These are phyloP conservation scores for Kurtzmaniella quercitrusa DNA, from an alignment of 1,139 yeast species.

Conservation along the genomic window DNA sequence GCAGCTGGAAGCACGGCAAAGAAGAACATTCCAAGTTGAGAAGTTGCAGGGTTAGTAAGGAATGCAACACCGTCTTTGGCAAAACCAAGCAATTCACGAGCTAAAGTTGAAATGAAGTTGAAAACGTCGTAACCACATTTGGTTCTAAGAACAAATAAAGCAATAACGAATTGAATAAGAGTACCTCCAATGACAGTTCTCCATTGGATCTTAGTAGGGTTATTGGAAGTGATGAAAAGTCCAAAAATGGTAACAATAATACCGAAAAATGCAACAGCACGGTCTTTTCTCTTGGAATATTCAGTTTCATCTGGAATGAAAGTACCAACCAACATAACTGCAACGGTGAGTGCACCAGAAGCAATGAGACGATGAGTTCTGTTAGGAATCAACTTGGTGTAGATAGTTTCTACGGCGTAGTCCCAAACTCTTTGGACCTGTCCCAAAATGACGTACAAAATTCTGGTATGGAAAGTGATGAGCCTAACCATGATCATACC, in stretches of 20 bases:
- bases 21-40: slow-evolving; percentile 47
- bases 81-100: slow-evolving; percentile 57
- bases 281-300: slow-evolving; percentile 46
- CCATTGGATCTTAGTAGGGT: slow-evolving; percentile 50
- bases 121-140: slow-evolving; percentile 60
- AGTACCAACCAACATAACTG: slow-evolving; percentile 50
- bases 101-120: slow-evolving; percentile 57
- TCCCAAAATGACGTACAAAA: slow-evolving; percentile 28
- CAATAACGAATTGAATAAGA: slow-evolving; percentile 59
- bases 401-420: slow-evolving; percentile 32
- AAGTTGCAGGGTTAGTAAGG: slow-evolving; percentile 39
- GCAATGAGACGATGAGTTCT: slow-evolving; percentile 36
- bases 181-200: slow-evolving; percentile 60
- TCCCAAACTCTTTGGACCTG: slow-evolving; percentile 37
- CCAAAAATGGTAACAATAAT: slow-evolving; percentile 44
- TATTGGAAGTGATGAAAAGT: slow-evolving; percentile 45
- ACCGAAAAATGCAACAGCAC: slow-evolving; percentile 61
- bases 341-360: slow-evolving; percentile 45
- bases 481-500: slow-evolving; percentile 50
- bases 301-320: slow-evolving; percentile 51
- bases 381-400: slow-evolving; percentile 31
- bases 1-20: slow-evolving; percentile 61
- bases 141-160: slow-evolving; percentile 60
- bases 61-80: slow-evolving; percentile 64
- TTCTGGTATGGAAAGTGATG: slow-evolving; percentile 49